Evolutionary conservation across 148 eudicot genomes (phyloP).

Genomic region (Arbutus unedo): DNA sequence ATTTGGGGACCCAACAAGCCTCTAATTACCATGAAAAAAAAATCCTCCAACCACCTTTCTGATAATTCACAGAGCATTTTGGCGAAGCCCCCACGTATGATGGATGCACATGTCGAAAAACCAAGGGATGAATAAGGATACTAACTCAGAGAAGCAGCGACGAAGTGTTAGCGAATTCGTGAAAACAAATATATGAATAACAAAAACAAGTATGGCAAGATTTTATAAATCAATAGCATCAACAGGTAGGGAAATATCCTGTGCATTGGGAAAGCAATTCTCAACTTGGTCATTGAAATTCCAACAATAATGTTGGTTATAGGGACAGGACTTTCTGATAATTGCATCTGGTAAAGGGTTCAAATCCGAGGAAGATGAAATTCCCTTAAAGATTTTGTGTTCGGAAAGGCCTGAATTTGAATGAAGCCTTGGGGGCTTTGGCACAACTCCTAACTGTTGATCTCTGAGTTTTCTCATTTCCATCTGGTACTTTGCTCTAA

Average conservation of each 20-base stretch:
- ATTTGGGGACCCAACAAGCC: background rate
- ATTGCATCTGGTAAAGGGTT: constrained; percentile 17
- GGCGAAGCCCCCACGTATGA: background rate
- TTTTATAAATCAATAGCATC: constrained; percentile 58
- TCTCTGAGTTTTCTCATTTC: constrained; percentile 49
- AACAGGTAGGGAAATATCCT: constrained; percentile 49
- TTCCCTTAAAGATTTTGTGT: constrained; percentile 11
- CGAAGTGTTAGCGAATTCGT: background rate
- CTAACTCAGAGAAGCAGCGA: background rate
- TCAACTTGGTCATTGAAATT: background rate
- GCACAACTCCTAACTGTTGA: constrained; percentile 39
- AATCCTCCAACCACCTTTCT: background rate
- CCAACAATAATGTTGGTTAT: background rate
- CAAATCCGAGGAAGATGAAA: constrained; percentile 16
- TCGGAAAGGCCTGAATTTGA: constrained; percentile 2
- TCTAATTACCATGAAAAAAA: background rate
- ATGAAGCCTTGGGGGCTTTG: constrained; percentile 30
- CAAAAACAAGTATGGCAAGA: background rate
- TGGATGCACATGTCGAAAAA: background rate
- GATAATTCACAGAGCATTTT: background rate
- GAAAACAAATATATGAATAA: background rate
- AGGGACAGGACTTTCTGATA: background rate
- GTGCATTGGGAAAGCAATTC: constrained; percentile 11
- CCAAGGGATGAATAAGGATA: background rate
- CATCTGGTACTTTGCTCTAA: constrained; percentile 60